Conservation (phyloP, 371 early-diverging fungal species). For the Blakeslea trispora region DNA sequence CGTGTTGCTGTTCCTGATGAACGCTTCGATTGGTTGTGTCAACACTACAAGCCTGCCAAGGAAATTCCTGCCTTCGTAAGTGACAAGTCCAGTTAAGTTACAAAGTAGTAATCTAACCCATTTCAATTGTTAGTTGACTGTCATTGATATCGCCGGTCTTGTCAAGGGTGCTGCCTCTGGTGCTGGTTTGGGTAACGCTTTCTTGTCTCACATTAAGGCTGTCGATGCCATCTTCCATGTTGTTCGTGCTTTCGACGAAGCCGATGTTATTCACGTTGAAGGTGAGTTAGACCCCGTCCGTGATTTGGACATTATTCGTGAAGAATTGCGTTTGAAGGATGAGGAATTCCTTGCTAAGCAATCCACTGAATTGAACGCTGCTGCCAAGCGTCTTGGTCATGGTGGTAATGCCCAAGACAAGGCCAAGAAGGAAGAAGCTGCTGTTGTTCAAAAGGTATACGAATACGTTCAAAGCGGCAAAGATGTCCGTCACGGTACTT, state of each 20-base stretch:
- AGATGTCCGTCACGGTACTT: slow-evolving; percentile 87
- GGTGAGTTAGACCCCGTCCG: slow-evolving; percentile 93
- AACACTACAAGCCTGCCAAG: slow-evolving; percentile 70
- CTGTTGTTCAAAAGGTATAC: slow-evolving; percentile 72
- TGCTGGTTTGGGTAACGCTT: slow-evolving; percentile 97
- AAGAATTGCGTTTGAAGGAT: slow-evolving; percentile 97
- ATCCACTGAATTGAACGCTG: slow-evolving; percentile 61
- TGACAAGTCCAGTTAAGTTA: background rate
- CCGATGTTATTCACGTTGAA: slow-evolving; percentile 96
- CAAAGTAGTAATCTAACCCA: slow-evolving; percentile 24
- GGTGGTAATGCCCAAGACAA: slow-evolving; percentile 85
- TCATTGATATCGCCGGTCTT: slow-evolving; percentile 99
- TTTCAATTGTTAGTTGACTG: slow-evolving; percentile 64
- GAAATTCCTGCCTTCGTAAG: slow-evolving; percentile 71
- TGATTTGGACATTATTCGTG: slow-evolving; percentile 96
- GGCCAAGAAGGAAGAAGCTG: slow-evolving; percentile 88
- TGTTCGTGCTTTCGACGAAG: slow-evolving; percentile 87
- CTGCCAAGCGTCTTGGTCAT: slow-evolving; percentile 67
- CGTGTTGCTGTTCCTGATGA: slow-evolving; percentile 92
- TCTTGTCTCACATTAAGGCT: slow-evolving; percentile 95
- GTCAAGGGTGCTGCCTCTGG: slow-evolving; percentile 95
- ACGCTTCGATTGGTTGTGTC: slow-evolving; percentile 89
- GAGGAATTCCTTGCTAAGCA: slow-evolving; percentile 81
- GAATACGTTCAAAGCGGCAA: slow-evolving; percentile 76
- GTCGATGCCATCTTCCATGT: slow-evolving; percentile 99